Evolutionary conservation across 305 asterid species (phyloP), one percentile per base, ranked within the genome.

Genomic region (Salvia sclarea): DNA sequence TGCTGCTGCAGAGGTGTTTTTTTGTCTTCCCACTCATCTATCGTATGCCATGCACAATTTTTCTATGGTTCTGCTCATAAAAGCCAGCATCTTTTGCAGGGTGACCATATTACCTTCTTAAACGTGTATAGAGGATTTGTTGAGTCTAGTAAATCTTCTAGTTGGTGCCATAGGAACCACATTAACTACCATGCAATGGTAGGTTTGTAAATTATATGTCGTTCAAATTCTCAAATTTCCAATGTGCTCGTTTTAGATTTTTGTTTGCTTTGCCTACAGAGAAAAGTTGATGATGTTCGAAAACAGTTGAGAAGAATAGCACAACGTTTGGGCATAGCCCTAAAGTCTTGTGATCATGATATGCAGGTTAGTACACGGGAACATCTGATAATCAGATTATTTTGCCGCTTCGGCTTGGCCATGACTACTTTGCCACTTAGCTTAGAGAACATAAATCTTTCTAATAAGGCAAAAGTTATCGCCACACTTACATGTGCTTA

Each of bases 131-230:
- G 84, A 84, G 99, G 97, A 67, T 94, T 86, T 84, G 66, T 82
- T 11, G 82, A 74, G 76, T 91, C 97, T 33, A 83, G 88, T 54
- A 91, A 80, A 91, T 91, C 99, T 71, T 80, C 97, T 18, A 89
- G 83, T 66, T 94, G 99, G 99, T 94, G 99, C 75, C 96, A 89
- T 78, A 91, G 86, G 86, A 94, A 94, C 78, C 90, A 83, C 80
- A 49, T 94, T 71, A 94, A 94, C 80, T 94, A 87, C 78, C 95
- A 94, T 49, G 96, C 98, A 54, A 91, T 94, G 99, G 99, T 89
- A 61, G 68, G 83, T 65, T 66, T 67, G 58, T 16, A 59, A 57
- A 54, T 68, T 21, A 31, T 30, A 49, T 53, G 71, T 57, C 61
- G 20, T 57, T 6, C 44, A 68, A 33, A 21, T 21, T 71, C 47